These are phyloP conservation scores for Vaccinium myrtillus DNA, from an alignment of 148 eudicot species.

Conservation along the genomic window DNA sequence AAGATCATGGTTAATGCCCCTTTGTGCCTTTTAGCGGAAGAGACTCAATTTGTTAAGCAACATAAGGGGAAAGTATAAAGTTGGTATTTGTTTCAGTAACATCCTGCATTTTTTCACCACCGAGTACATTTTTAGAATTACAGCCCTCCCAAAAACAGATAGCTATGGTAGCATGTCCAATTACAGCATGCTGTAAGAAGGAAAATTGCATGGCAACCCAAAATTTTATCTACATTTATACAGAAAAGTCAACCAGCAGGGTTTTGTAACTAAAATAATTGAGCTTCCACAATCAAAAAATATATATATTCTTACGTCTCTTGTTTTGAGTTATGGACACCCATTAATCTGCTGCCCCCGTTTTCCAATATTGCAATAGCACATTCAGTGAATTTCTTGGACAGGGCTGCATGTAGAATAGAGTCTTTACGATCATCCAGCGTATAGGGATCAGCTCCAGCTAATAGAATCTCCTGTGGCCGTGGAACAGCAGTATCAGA, in stretches of 20 bases:
- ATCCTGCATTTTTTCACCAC: not conserved
- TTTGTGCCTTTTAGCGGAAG: not conserved
- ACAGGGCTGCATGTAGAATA: conserved; percentile 78
- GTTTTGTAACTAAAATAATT: not conserved
- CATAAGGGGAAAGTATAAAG: not conserved
- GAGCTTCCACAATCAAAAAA: not conserved
- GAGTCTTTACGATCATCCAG: conserved; percentile 85
- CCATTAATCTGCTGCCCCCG: conserved; percentile 80
- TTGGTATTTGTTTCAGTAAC: not conserved
- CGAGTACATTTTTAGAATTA: not conserved
- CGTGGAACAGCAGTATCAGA: conserved; percentile 17
- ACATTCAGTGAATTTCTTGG: conserved; percentile 81
- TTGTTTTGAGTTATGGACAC: conserved; percentile 53
- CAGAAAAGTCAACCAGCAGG: not conserved
- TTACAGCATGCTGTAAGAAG: not conserved
- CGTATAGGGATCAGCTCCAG: conserved; percentile 89
- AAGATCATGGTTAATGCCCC: not conserved
- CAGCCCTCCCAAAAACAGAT: not conserved
- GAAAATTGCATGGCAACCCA: not conserved
- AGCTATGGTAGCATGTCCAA: not conserved
- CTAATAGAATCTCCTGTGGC: conserved; percentile 69
- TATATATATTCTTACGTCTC: conserved; percentile 57
- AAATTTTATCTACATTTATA: no score
- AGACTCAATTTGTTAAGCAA: not conserved
- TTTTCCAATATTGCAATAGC: conserved; percentile 78